Conservation (phyloP, 805 yeast species). For the Lachancea fermentati region DNA sequence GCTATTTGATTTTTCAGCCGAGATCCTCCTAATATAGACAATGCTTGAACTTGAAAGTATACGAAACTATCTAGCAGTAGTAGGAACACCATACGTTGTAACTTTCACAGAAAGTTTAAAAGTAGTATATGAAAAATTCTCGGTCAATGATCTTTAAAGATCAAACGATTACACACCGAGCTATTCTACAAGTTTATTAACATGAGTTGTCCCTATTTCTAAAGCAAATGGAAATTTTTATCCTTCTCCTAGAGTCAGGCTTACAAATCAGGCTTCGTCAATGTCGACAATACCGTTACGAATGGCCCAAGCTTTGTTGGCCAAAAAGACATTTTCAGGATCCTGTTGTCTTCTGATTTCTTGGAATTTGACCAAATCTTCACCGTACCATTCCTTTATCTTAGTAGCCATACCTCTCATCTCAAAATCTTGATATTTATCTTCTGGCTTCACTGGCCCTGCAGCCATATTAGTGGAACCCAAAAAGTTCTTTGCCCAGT, state of each 20-base stretch:
- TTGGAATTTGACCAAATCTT: constrained; percentile 56
- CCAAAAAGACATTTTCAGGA: constrained; percentile 75
- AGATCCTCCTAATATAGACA: too few species aligned
- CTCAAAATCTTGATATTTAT: constrained; percentile 49
- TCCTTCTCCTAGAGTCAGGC: too few species aligned
- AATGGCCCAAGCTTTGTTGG: constrained; percentile 73
- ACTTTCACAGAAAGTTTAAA: too few species aligned
- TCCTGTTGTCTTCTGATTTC: constrained; percentile 61
- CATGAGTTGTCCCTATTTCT: too few species aligned
- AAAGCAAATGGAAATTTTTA: too few species aligned
- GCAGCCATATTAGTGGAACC: constrained; percentile 43
- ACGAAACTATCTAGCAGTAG: too few species aligned
- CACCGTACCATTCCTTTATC: constrained; percentile 76
- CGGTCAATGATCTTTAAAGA: too few species aligned
- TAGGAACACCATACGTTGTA: too few species aligned
- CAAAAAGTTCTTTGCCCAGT: constrained; percentile 95
- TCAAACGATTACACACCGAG: not conserved
- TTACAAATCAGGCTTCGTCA: not conserved
- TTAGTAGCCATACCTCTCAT: constrained; percentile 75
- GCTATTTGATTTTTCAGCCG: too few species aligned
- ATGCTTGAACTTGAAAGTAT: too few species aligned
- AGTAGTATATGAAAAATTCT: too few species aligned
- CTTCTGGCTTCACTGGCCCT: constrained; percentile 32
- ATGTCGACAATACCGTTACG: constrained; percentile 64
- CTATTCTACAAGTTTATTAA: not conserved